Conservation (phyloP, 1,284 basidiomycete species). For the Ganoderma sinense region DNA sequence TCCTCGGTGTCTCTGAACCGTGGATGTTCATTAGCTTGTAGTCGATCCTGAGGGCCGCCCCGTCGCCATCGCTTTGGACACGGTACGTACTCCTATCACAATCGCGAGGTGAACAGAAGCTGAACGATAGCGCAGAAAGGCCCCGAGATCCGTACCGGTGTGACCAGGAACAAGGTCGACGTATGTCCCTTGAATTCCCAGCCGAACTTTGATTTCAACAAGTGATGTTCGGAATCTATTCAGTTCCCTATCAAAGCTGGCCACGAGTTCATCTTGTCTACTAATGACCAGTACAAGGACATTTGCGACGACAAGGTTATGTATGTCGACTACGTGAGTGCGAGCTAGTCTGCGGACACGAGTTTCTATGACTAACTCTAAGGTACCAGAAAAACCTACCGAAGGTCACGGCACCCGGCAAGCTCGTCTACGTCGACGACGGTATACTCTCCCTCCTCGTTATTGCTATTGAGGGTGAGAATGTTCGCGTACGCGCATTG, state of each 20-base stretch:
- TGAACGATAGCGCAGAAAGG: slow-evolving; percentile 77
- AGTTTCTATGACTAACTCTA: background rate
- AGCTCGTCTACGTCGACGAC: slow-evolving; percentile 97
- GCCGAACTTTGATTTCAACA: background rate
- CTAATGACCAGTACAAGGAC: slow-evolving; percentile 85
- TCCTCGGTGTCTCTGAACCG: background rate
- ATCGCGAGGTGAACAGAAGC: too few relatives aligned
- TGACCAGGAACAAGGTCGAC: slow-evolving; percentile 89
- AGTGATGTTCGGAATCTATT: slow-evolving; percentile 9
- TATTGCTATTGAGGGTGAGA: slow-evolving; percentile 82
- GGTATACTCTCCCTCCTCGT: slow-evolving; percentile 97
- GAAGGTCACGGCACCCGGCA: slow-evolving; percentile 95
- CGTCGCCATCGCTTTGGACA: slow-evolving; percentile 97
- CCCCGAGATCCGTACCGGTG: slow-evolving; percentile 97
- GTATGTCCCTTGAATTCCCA: slow-evolving; percentile 54
- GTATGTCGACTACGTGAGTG: slow-evolving; percentile 90
- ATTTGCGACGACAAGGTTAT: slow-evolving; percentile 84
- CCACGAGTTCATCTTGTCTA: slow-evolving; percentile 94
- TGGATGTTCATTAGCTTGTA: slow-evolving; percentile 19
- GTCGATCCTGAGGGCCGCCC: slow-evolving; percentile 81
- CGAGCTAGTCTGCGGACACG: background rate
- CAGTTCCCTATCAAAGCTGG: slow-evolving; percentile 88
- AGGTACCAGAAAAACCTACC: slow-evolving; percentile 80
- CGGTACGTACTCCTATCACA: slow-evolving; percentile 56
- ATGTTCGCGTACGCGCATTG: slow-evolving; percentile 87